Percentiles rank a stretch among this genome's conserved stretches.
Conservation (phyloP, 225 moss, liverwort and hornwort species). For the Pleurozium schreberi region DNA sequence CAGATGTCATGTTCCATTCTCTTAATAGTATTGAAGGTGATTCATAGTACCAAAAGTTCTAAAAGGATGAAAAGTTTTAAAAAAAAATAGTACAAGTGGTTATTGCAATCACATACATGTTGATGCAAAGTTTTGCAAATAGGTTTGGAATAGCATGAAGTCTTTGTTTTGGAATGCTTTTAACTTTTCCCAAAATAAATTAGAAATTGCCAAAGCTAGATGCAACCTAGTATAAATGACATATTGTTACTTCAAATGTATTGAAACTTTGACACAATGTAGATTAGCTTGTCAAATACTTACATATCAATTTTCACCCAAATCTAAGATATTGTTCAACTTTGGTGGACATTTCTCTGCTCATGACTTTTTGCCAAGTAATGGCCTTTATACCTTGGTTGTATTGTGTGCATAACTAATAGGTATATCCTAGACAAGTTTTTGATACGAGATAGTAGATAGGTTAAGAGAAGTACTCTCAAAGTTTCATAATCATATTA, state of each 20-base stretch:
- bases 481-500: too few species aligned
- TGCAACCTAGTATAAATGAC: background rate
- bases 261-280: background rate
- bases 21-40: too few species aligned
- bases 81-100: too few species aligned
- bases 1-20: too few species aligned
- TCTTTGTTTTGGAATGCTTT: too few species aligned
- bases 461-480: background rate
- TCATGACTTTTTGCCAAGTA: background rate
- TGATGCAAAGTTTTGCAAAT: too few species aligned
- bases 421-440: background rate
- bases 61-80: too few species aligned
- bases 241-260: background rate
- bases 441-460: background rate
- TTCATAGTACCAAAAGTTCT: too few species aligned
- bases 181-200: too few species aligned
- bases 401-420: background rate
- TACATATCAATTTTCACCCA: background rate
- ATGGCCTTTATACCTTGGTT: background rate
- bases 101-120: too few species aligned
- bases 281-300: background rate
- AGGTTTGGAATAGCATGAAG: too few species aligned
- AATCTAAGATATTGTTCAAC: background rate
- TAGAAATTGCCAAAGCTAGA: rapidly evolving
- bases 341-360: background rate